Conservation (phyloP, 495 filamentous ascomycete species). For the Neurospora hispaniola region DNA sequence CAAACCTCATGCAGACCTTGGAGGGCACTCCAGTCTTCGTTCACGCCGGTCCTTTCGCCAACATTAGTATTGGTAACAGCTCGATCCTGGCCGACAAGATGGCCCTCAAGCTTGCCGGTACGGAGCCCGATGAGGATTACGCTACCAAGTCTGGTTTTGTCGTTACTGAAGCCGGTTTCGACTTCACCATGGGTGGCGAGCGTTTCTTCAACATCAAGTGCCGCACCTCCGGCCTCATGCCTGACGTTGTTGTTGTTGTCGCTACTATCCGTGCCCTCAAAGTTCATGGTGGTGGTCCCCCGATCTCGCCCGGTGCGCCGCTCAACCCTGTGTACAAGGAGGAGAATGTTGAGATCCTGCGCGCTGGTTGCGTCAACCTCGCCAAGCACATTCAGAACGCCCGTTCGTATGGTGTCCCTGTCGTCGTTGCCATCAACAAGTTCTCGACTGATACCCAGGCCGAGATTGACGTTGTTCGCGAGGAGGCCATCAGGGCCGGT, state of each 20-base stretch:
- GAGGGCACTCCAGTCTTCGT: conserved; percentile 97
- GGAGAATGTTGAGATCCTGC: conserved; percentile 85
- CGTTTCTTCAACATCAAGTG: conserved; percentile 99
- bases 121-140: conserved; percentile 86
- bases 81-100: conserved; percentile 92
- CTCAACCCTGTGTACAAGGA: conserved; percentile 78
- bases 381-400: conserved; percentile 91
- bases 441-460: conserved; percentile 90
- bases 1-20: conserved; percentile 95
- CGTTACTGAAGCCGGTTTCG: conserved; percentile 96
- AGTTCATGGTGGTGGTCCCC: conserved; percentile 90
- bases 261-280: conserved; percentile 93
- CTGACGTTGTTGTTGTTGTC: conserved; percentile 89
- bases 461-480: conserved; percentile 76
- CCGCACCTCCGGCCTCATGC: conserved; percentile 81
- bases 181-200: conserved; percentile 99
- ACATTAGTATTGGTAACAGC: conserved; percentile 94
- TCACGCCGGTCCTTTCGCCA: conserved; percentile 94
- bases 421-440: conserved; percentile 96
- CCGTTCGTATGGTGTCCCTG: conserved; percentile 75
- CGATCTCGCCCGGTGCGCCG: conserved; percentile 75
- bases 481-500: conserved; percentile 86
- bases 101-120: conserved; percentile 89
- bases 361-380: conserved; percentile 84
- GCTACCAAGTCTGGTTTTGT: conserved; percentile 81